Evolutionary conservation across 495 filamentous ascomycete species (phyloP).

Genomic region (Podospora didyma): DNA sequence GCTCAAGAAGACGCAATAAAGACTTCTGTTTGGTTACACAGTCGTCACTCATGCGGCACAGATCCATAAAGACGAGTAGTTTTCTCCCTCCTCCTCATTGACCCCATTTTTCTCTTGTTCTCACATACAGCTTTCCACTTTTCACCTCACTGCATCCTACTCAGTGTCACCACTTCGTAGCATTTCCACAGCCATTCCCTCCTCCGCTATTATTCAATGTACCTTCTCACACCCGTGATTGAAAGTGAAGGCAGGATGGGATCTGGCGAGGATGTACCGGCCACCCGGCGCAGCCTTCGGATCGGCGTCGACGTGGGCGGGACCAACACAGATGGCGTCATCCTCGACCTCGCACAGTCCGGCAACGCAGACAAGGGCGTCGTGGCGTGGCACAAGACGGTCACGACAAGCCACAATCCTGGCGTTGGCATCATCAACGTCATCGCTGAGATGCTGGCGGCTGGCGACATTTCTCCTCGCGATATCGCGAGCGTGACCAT

Average conservation of each 20-base stretch:
- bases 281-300: slow-evolving; percentile 19
- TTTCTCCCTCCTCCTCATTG: too few species aligned
- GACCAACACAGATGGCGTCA: slow-evolving; percentile 60
- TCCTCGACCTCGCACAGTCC: slow-evolving; percentile 47
- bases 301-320: slow-evolving; percentile 50
- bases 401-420: slow-evolving; percentile 51
- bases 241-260: background rate
- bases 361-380: slow-evolving; percentile 39
- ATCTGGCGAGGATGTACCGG: background rate
- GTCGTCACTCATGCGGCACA: too few species aligned
- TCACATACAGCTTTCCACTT: too few species aligned
- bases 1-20: too few species aligned
- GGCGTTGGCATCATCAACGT: slow-evolving; percentile 50
- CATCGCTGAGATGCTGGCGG: slow-evolving; percentile 41
- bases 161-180: too few species aligned
- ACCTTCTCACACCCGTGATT: too few species aligned
- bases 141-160: too few species aligned
- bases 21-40: too few species aligned
- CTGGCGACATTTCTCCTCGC: slow-evolving; percentile 25
- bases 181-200: too few species aligned
- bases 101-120: too few species aligned
- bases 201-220: too few species aligned
- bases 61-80: too few species aligned
- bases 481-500: slow-evolving; percentile 55
- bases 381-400: slow-evolving; percentile 51